Conservation (phyloP, 306 rosid species). For the Cucurbita maxima region DNA sequence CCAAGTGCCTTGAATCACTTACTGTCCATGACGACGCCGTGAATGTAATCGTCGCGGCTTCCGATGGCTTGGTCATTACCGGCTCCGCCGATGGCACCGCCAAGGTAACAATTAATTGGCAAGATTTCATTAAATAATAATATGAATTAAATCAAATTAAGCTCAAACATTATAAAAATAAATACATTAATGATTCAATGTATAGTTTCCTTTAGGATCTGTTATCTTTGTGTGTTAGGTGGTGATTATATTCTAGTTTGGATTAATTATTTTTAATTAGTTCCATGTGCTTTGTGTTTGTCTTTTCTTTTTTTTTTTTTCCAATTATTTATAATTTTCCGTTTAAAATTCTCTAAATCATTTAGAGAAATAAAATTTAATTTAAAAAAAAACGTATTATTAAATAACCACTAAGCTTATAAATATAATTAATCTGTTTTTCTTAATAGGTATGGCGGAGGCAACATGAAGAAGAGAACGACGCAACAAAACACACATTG, state of each 20-base stretch:
- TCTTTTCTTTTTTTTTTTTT: background rate
- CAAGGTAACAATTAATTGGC: background rate
- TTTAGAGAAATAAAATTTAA: no score
- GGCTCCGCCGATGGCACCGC: conserved; percentile 94
- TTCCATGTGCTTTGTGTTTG: background rate
- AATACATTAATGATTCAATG: background rate
- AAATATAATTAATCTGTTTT: background rate
- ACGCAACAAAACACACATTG: conserved; percentile 27
- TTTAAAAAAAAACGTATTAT: no score
- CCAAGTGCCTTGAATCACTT: conserved; percentile 68
- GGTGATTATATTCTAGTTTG: background rate
- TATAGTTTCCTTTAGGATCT: background rate
- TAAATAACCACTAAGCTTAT: no score
- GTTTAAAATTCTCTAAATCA: no score
- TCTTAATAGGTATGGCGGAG: conserved; percentile 32
- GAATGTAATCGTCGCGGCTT: conserved; percentile 47
- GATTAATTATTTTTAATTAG: background rate
- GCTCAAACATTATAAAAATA: background rate
- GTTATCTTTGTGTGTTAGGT: background rate
- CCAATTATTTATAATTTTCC: background rate
- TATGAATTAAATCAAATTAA: no score
- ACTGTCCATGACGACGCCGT: conserved; percentile 70
- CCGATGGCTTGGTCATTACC: conserved; percentile 29
- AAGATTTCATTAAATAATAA: no score
- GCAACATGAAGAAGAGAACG: conserved; percentile 22